phyloP scores from a whole-genome alignment of 768 basidiomycete species.

The Boletus sensibilis region DNA sequence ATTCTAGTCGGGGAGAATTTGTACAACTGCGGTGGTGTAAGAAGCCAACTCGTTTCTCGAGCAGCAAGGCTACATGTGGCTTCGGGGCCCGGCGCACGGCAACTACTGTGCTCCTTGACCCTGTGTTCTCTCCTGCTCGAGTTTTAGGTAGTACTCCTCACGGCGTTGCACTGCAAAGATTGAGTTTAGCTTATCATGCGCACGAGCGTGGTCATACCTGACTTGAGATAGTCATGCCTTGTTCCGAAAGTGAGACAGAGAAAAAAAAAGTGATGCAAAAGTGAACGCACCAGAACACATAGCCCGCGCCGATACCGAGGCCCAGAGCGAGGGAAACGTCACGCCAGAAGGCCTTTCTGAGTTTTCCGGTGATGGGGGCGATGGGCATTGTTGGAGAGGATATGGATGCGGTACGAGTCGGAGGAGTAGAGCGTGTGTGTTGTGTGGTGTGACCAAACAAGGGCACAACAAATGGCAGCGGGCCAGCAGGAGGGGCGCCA shows the following conservation, averaged over 20 bases:
- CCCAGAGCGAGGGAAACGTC: constrained; percentile 76
- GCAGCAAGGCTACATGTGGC: background rate
- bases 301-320: constrained; percentile 71
- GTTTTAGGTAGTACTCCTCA: constrained; percentile 83
- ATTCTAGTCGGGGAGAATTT: constrained; percentile 12
- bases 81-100: background rate
- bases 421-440: constrained; percentile 7
- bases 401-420: constrained; percentile 31
- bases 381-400: constrained; percentile 61
- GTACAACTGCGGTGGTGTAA: constrained; percentile 11
- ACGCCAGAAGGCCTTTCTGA: constrained; percentile 90
- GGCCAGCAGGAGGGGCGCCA: constrained; percentile 18
- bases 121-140: constrained; percentile 57
- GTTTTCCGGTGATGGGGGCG: constrained; percentile 89
- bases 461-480: constrained; percentile 30
- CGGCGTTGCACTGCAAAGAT: constrained; percentile 66
- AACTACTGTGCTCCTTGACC: constrained; percentile 11
- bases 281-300: constrained; percentile 75
- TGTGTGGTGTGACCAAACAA: constrained; percentile 29
- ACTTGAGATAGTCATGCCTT: constrained; percentile 83
- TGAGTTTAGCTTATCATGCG: constrained; percentile 14
- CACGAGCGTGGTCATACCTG: constrained; percentile 47
- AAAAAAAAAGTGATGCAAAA: constrained; percentile 5
- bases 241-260: constrained; percentile 26
- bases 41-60: background rate